Conservation (phyloP, 177 flowering plant species). For the Vitis hybrid region DNA sequence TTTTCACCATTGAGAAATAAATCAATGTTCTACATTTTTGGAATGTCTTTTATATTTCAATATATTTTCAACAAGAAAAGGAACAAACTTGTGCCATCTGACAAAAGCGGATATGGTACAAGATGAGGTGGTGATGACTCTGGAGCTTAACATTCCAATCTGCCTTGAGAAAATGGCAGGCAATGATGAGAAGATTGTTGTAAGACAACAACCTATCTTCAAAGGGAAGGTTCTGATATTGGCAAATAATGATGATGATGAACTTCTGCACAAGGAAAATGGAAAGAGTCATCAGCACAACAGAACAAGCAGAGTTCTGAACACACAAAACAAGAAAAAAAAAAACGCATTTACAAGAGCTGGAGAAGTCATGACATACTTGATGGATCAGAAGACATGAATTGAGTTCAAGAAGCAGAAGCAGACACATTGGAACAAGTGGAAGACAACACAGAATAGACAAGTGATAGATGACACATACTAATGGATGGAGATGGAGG, state of each 20-base stretch:
- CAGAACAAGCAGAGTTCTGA: neutral
- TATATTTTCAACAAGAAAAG: neutral
- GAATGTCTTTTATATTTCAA: neutral
- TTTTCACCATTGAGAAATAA: neutral
- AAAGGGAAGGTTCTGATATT: neutral
- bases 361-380: constrained; percentile 1
- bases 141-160: neutral
- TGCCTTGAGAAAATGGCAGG: constrained; percentile 7
- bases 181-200: constrained; percentile 3
- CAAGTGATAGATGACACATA: neutral
- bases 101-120: neutral
- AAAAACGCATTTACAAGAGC: neutral
- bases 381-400: neutral
- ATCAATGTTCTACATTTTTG: neutral
- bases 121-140: constrained; percentile 1
- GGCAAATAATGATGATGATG: neutral
- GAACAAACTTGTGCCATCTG: neutral
- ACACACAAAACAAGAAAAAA: neutral
- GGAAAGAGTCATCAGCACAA: neutral
- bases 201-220: neutral
- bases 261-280: constrained; percentile 4
- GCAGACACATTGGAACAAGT: neutral
- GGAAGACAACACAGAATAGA: neutral
- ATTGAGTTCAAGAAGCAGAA: neutral
- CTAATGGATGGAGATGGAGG: neutral